Evolutionary conservation across 192 early-diverging fungal genomes (phyloP).

Genomic region (Coemansia sp.): DNA sequence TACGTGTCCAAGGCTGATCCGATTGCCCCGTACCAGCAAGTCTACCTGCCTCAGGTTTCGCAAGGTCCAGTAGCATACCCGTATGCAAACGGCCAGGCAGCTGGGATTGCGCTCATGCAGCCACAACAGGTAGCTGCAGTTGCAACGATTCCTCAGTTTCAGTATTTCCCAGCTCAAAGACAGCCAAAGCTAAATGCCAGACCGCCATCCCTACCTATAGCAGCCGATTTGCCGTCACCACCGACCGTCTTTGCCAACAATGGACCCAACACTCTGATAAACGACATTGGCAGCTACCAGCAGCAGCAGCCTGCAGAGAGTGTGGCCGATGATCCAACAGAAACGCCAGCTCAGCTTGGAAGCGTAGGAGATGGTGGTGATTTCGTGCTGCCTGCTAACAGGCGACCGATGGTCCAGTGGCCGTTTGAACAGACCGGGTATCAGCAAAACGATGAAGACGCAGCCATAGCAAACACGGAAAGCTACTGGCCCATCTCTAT

Average conservation of each 20-base stretch:
- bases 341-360: not conserved
- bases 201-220: too few species aligned
- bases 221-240: not conserved
- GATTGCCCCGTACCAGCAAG: slow-evolving; percentile 8
- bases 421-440: not conserved
- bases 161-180: slow-evolving; percentile 4
- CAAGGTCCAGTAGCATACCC: not conserved
- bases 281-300: slow-evolving; percentile 1
- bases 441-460: not conserved
- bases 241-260: not conserved
- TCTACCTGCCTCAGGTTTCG: not conserved
- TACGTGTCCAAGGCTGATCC: not conserved
- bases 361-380: not conserved
- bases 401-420: slow-evolving; percentile 1
- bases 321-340: not conserved
- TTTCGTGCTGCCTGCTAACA: not conserved
- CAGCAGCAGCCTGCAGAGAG: not conserved
- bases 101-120: slow-evolving; percentile 2
- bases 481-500: slow-evolving; percentile 11
- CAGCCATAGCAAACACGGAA: not conserved
- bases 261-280: not conserved
- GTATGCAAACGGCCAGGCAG: slow-evolving; percentile 5
- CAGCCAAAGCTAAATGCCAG: not conserved
- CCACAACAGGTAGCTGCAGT: slow-evolving; percentile 7
- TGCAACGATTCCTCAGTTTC: not conserved